A percentile compares a stretch with the other conserved stretches of the same genome.
Conservation (phyloP, 345 rosid species). For the Aegle marmelos region DNA sequence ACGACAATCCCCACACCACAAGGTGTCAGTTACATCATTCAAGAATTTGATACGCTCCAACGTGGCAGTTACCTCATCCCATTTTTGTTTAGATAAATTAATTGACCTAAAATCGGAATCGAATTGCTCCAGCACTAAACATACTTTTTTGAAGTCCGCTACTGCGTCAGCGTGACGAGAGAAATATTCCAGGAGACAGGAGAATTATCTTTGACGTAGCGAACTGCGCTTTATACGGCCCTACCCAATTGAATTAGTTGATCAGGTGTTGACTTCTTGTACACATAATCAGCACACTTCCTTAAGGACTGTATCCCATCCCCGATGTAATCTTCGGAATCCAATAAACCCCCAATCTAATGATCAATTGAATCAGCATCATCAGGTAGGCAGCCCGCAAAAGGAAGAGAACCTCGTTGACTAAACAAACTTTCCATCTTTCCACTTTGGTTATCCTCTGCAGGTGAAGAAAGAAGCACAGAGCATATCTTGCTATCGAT, state of each 20-base stretch:
- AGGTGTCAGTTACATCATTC: too few species aligned
- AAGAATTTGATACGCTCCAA: neutral
- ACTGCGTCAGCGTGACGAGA: too few species aligned
- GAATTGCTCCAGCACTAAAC: neutral
- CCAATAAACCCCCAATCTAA: accelerated
- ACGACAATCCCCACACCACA: accelerated
- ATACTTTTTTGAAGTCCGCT: too few species aligned
- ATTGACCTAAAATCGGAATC: neutral
- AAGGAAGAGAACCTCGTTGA: neutral
- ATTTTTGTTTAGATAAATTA: neutral
- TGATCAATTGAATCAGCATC: accelerated
- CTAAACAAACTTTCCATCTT: neutral
- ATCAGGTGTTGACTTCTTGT: too few species aligned
- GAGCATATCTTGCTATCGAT: neutral
- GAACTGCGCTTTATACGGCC: too few species aligned
- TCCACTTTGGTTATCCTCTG: too few species aligned
- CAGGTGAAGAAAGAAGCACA: too few species aligned
- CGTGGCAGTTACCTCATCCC: neutral
- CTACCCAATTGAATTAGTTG: too few species aligned
- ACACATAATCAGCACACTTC: too few species aligned
- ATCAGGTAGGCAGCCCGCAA: neutral
- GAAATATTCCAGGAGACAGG: too few species aligned
- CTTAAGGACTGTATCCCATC: too few species aligned
- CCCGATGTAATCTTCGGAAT: accelerated
- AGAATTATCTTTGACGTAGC: too few species aligned